Conservation (phyloP, 2,329 filamentous ascomycete genomes). For the Colletotrichum sp. region DNA sequence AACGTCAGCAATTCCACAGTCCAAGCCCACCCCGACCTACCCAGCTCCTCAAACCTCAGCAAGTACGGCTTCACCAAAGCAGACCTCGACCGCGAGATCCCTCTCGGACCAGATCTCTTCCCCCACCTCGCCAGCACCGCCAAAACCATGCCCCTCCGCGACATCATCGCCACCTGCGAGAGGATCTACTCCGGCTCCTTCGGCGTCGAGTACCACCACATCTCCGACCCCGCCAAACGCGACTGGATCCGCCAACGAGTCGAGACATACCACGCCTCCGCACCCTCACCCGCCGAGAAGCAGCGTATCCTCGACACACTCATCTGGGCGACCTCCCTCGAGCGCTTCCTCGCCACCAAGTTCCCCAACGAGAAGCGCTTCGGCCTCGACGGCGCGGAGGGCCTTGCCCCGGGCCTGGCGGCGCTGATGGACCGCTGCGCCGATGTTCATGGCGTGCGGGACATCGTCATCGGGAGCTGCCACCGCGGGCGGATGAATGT, state of each 20-base stretch:
- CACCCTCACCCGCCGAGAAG: slow-evolving; percentile 97
- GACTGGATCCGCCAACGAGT: slow-evolving; percentile 96
- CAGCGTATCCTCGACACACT: slow-evolving; percentile 93
- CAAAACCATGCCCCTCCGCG: slow-evolving; percentile 93
- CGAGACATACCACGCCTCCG: slow-evolving; percentile 91
- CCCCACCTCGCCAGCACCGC: slow-evolving; percentile 87
- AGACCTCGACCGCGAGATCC: slow-evolving; percentile 90
- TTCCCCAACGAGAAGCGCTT: slow-evolving; percentile 99
- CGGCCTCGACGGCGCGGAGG: slow-evolving; percentile 96
- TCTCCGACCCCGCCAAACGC: slow-evolving; percentile 93
- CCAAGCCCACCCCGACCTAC: slow-evolving; percentile 75
- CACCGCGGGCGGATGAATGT: slow-evolving; percentile 98
- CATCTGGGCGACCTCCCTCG: slow-evolving; percentile 98
- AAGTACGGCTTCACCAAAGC: slow-evolving; percentile 95
- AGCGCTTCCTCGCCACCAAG: slow-evolving; percentile 92
- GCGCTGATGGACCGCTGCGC: slow-evolving; percentile 97
- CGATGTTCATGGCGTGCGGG: slow-evolving; percentile 90
- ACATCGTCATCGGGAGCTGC: slow-evolving; percentile 99
- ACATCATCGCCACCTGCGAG: slow-evolving; percentile 93
- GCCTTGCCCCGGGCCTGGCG: slow-evolving; percentile 97
- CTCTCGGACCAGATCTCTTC: slow-evolving; percentile 90
- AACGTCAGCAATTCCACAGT: slow-evolving; percentile 85
- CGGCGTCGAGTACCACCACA: slow-evolving; percentile 97
- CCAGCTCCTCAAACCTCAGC: slow-evolving; percentile 88
- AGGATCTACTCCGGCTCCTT: slow-evolving; percentile 95